Evolutionary conservation across 2,329 filamentous ascomycete genomes (phyloP).

Genomic region (Hymenoscyphus fructigenus): DNA sequence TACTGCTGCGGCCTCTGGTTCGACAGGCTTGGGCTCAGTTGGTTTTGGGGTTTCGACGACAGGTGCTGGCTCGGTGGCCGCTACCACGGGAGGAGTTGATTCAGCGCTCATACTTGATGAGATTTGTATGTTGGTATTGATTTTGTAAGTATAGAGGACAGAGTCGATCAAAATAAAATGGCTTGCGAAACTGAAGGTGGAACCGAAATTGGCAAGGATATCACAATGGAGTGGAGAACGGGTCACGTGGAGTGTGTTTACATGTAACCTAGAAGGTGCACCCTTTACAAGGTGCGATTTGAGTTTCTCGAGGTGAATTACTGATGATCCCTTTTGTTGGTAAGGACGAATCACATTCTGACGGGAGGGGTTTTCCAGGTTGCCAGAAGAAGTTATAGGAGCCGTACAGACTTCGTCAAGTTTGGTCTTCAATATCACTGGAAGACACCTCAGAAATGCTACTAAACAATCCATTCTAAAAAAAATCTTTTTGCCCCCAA

Average conservation of each 20-base stretch:
- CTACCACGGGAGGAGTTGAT: slow-evolving; percentile 22
- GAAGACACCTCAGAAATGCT: too few species aligned
- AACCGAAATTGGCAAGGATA: background rate
- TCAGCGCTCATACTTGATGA: slow-evolving; percentile 24
- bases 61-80: slow-evolving; percentile 17
- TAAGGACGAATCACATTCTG: too few species aligned
- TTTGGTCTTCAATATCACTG: too few species aligned
- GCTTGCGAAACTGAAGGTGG: background rate
- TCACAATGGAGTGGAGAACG: background rate
- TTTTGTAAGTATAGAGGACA: slow-evolving; percentile 7
- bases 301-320: too few species aligned
- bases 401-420: too few species aligned
- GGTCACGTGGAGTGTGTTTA: background rate
- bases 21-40: slow-evolving; percentile 6
- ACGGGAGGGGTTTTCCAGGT: too few species aligned
- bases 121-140: slow-evolving; percentile 8
- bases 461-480: too few species aligned
- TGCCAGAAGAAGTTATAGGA: too few species aligned
- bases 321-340: too few species aligned
- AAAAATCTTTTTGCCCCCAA: too few species aligned
- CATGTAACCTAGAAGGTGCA: too few species aligned
- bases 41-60: slow-evolving; percentile 16
- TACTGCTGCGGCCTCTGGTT: background rate
- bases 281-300: too few species aligned
- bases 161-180: background rate